Evolutionary conservation across 2,329 filamentous ascomycete species (phyloP).

Genomic region (Claviceps pazoutovae): DNA sequence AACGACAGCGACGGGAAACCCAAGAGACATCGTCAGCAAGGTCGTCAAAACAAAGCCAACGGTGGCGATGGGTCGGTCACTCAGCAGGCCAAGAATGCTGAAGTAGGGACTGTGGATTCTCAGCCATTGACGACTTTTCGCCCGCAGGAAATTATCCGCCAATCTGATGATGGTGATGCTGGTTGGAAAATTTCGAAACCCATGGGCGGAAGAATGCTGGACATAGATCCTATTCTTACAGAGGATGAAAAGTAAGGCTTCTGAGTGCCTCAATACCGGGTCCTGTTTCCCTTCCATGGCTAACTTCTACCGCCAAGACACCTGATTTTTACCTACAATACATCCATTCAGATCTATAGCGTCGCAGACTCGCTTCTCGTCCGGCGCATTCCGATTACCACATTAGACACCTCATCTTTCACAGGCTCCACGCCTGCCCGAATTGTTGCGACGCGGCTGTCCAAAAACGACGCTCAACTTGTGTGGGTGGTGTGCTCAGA

Average conservation of each 20-base stretch:
- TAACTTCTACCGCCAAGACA: constrained; percentile 32
- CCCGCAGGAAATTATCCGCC: constrained; percentile 13
- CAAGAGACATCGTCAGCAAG: constrained; percentile 25
- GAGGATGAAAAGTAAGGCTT: constrained; percentile 43
- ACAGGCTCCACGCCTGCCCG: constrained; percentile 14
- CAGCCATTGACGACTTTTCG: constrained; percentile 7
- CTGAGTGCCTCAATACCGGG: background rate
- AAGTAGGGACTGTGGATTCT: constrained; percentile 2
- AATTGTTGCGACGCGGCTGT: constrained; percentile 29
- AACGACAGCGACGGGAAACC: constrained; percentile 27
- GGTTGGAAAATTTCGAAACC: constrained; percentile 49
- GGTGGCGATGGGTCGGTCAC: constrained; percentile 5
- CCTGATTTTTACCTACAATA: constrained; percentile 61
- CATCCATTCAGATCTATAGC: constrained; percentile 68
- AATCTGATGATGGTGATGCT: constrained; percentile 18
- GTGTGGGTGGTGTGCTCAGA: constrained; percentile 48
- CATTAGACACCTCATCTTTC: constrained; percentile 14
- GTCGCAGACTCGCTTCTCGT: constrained; percentile 68
- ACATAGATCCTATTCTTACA: constrained; percentile 50
- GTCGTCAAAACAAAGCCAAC: constrained; percentile 16
- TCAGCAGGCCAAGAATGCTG: constrained; percentile 1
- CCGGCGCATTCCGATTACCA: constrained; percentile 48
- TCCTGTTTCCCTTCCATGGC: background rate
- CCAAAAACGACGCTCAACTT: constrained; percentile 26
- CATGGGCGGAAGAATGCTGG: constrained; percentile 50